Evolutionary conservation across 2,329 filamentous ascomycete genomes (phyloP).

Genomic region (Paraphoma sp.): DNA sequence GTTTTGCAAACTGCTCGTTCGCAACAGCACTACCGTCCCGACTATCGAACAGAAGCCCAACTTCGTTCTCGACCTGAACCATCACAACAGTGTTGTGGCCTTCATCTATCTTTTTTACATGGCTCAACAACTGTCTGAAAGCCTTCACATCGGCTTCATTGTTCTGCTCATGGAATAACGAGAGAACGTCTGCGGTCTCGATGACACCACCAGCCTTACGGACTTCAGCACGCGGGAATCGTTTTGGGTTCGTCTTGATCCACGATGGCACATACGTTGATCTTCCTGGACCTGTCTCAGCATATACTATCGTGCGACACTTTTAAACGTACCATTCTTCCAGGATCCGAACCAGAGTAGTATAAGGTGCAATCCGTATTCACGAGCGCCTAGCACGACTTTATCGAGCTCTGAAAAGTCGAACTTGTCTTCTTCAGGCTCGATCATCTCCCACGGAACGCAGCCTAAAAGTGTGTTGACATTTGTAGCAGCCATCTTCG

Average conservation of each 20-base stretch:
- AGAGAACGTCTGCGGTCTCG: neutral
- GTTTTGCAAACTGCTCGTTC: neutral
- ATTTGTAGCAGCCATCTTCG: neutral
- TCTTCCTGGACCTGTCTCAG: neutral
- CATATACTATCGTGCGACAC: neutral
- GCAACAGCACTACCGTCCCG: neutral
- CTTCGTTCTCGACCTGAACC: conserved; percentile 60
- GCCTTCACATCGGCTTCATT: neutral
- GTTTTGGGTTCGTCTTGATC: neutral
- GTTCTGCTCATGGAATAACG: neutral
- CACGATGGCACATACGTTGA: neutral
- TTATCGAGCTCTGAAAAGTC: neutral
- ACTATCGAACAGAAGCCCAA: neutral
- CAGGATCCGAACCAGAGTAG: neutral
- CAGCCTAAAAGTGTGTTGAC: neutral
- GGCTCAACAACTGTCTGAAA: conserved; percentile 40
- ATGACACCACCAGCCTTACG: neutral
- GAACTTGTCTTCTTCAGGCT: neutral
- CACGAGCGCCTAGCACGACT: neutral
- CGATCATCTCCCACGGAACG: neutral
- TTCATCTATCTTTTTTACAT: conserved; percentile 53
- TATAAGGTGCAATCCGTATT: neutral
- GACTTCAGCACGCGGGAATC: neutral
- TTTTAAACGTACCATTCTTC: neutral
- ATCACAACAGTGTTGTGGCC: conserved; percentile 60